Base-by-base conservation (phyloP, 2,329 filamentous ascomycete genomes). In the Aspergillus fructus region DNA sequence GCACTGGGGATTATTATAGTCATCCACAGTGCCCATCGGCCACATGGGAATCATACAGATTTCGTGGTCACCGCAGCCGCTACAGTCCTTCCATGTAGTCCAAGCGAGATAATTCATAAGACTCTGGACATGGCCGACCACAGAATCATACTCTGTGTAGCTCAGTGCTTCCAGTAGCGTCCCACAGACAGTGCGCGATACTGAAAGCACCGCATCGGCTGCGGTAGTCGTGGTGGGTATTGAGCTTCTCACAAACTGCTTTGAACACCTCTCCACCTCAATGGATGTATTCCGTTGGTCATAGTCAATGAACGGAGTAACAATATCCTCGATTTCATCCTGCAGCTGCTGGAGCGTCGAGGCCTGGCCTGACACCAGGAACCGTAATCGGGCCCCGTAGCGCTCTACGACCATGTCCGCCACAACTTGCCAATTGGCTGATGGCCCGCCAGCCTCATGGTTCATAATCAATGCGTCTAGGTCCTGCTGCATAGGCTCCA, bases 331-430 rank as follows among this genome's bases (percentile, higher is more conserved):
- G 17, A 74, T 62, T 46, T 76, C 68, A 2, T 55, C 49, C 6
- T 68, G 64, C 37, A 76, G 59, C 3, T 50, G 45, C 41, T 65
- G 51, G 9, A 68, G 42, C 2, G 64, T 67, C 1, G 54, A 30
- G 8, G 72, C 51, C 11, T 64, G 59, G 4, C 64, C 67, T 3
- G 74, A 74, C 1, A 60, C 60, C 12, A 76, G 61, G 43, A 72
- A 72, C 7, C 70, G 65, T 27, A 92, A 72, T 23, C 85, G 77
- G 33, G 81, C 75, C 4, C 81, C 80, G 64, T 88, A 91, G 1
- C 89, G 81, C 4, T 77, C 69, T 4, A 90, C 78, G 4, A 92
- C 76, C 78, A 89, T 80, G 64, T 93, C 89, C 0, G 81, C 79
- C 1, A 89, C 76, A 0, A 75, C 79, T 67, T 91, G 89, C 89